These are phyloP conservation scores for Metschnikowia rubicola DNA, from an alignment of 805 yeast genomes.

Conservation along the genomic window DNA sequence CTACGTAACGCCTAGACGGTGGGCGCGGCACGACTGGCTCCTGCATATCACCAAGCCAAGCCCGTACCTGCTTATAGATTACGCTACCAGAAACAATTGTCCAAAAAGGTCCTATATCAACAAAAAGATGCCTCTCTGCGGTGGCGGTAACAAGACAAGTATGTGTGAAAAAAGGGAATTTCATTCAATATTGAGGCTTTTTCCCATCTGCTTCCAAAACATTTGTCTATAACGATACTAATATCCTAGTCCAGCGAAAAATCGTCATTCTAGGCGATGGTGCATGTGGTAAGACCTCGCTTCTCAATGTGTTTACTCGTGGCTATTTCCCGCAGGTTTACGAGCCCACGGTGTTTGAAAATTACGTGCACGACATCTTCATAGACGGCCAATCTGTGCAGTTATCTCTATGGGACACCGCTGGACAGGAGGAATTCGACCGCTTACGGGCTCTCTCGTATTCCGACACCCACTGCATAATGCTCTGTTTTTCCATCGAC, in stretches of 20 bases:
- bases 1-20: background rate
- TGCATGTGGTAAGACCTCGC: slow-evolving; percentile 97
- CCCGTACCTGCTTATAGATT: background rate
- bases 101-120: background rate
- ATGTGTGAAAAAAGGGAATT: slow-evolving; percentile 19
- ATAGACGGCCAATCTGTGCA: slow-evolving; percentile 92
- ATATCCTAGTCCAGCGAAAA: slow-evolving; percentile 67
- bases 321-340: slow-evolving; percentile 98
- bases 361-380: slow-evolving; percentile 94
- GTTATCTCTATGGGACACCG: slow-evolving; percentile 95
- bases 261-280: slow-evolving; percentile 96
- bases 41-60: background rate
- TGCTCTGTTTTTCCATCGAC: slow-evolving; percentile 93
- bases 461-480: slow-evolving; percentile 94
- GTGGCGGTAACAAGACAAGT: slow-evolving; percentile 41
- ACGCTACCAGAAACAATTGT: background rate
- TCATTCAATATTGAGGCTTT: background rate
- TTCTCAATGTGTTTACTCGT: slow-evolving; percentile 90
- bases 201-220: background rate
- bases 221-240: slow-evolving; percentile 6
- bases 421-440: slow-evolving; percentile 98
- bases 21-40: slow-evolving; percentile 2
- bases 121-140: slow-evolving; percentile 39
- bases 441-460: slow-evolving; percentile 88
- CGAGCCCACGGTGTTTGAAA: slow-evolving; percentile 97